Percentiles rank a stretch among this genome's conserved stretches.
Evolutionary conservation across 2,329 filamentous ascomycete genomes (phyloP).

Genomic region (Aphanoascus verrucosus): DNA sequence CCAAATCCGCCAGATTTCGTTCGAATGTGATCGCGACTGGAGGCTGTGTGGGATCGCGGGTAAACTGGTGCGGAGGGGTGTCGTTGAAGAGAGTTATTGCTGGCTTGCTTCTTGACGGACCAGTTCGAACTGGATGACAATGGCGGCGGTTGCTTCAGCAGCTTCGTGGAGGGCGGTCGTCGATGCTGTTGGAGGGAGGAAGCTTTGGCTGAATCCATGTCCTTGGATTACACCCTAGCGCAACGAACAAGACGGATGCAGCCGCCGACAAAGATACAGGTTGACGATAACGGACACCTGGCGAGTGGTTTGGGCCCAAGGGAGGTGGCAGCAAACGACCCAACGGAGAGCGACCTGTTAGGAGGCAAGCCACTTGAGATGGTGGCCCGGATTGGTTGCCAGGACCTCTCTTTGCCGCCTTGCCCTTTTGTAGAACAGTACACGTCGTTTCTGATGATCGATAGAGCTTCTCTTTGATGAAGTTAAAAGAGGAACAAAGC

Average conservation of each 20-base stretch:
- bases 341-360: constrained; percentile 3
- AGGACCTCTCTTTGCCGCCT: not conserved
- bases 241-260: constrained; percentile 9
- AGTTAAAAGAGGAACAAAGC: constrained; percentile 10
- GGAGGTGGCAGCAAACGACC: constrained; percentile 5
- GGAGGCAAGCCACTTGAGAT: constrained; percentile 5
- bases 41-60: constrained; percentile 33
- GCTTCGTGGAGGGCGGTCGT: constrained; percentile 34
- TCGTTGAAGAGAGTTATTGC: constrained; percentile 35
- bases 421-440: not conserved
- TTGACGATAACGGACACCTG: constrained; percentile 4
- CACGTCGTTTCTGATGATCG: not conserved
- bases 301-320: constrained; percentile 3
- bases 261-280: not conserved
- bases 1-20: constrained; percentile 39
- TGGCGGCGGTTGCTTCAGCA: constrained; percentile 37
- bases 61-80: constrained; percentile 39
- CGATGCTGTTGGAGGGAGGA: constrained; percentile 13
- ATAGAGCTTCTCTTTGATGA: constrained; percentile 3
- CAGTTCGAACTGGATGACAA: constrained; percentile 28
- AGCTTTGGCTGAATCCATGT: constrained; percentile 15
- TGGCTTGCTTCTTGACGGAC: constrained; percentile 35
- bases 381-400: not conserved
- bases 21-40: constrained; percentile 34
- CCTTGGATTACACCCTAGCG: constrained; percentile 7